Evolutionary conservation across 768 basidiomycete genomes (phyloP).

Genomic region (Chalciporus sphaerocephalus): DNA sequence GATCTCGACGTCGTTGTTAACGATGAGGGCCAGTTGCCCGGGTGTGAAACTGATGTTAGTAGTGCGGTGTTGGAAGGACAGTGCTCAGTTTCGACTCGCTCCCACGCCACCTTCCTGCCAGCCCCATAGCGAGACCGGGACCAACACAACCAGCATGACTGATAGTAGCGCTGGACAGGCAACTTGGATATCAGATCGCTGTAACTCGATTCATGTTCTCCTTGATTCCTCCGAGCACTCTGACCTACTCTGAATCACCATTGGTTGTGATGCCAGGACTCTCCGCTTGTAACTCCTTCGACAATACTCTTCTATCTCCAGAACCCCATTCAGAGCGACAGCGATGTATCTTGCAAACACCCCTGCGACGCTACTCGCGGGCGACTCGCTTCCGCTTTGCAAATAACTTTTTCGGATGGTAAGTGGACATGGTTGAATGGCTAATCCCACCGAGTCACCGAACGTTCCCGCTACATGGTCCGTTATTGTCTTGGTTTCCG

Average conservation of each 20-base stretch:
- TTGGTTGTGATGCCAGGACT: background rate
- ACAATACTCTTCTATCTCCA: too few species aligned
- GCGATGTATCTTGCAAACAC: background rate
- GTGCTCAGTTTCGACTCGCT: background rate
- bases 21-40: constrained; percentile 12
- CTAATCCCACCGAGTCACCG: background rate
- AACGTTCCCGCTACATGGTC: background rate
- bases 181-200: background rate
- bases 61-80: constrained; percentile 19
- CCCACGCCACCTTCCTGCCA: constrained; percentile 24
- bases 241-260: background rate
- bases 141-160: too few species aligned
- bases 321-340: background rate
- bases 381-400: background rate
- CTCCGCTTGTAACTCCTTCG: background rate
- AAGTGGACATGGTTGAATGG: constrained; percentile 1
- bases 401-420: background rate
- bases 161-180: background rate
- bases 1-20: constrained; percentile 11
- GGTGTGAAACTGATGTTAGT: constrained; percentile 7
- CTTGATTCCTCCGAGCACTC: too few species aligned
- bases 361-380: background rate
- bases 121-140: too few species aligned
- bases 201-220: background rate
- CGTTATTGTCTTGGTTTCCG: constrained; percentile 1